These are phyloP conservation scores for Xylariaceae sp. DNA, from an alignment of 2,329 filamentous ascomycete species.

Conservation along the genomic window DNA sequence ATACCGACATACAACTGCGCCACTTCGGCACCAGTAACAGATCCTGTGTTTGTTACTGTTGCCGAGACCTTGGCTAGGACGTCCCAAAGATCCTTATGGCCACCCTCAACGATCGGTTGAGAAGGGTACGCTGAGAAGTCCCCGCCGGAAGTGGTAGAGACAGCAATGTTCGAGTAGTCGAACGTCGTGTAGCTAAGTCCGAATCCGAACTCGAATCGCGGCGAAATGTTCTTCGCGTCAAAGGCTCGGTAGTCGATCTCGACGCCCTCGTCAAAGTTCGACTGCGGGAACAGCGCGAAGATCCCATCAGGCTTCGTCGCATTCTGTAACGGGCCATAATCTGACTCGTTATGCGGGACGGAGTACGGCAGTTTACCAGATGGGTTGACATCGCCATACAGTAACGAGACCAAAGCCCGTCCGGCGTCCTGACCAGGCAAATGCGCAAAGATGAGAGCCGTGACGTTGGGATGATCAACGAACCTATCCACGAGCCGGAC, in stretches of 20 bases:
- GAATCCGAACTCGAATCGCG: conserved; percentile 61
- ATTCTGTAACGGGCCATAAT: conserved; percentile 39
- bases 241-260: conserved; percentile 64
- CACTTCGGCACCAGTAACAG: conserved; percentile 57
- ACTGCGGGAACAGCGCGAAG: conserved; percentile 29
- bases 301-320: conserved; percentile 41
- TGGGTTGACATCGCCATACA: conserved; percentile 56
- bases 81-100: conserved; percentile 45
- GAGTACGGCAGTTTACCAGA: conserved; percentile 48
- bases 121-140: conserved; percentile 35
- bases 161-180: conserved; percentile 44
- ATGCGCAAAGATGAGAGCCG: conserved; percentile 59
- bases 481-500: conserved; percentile 54
- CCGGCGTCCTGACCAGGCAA: conserved; percentile 53
- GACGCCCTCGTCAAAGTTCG: conserved; percentile 51
- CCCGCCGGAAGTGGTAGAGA: conserved; percentile 14
- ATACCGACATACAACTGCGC: conserved; percentile 55
- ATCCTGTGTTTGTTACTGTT: conserved; percentile 61
- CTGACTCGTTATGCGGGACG: conserved; percentile 42
- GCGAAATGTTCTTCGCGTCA: conserved; percentile 50
- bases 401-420: conserved; percentile 65
- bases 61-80: conserved; percentile 47
- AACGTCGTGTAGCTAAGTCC: conserved; percentile 66
- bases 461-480: conserved; percentile 63
- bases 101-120: conserved; percentile 38